Conservation (phyloP, 495 filamentous ascomycete species). For the Xylaria nigripes region DNA sequence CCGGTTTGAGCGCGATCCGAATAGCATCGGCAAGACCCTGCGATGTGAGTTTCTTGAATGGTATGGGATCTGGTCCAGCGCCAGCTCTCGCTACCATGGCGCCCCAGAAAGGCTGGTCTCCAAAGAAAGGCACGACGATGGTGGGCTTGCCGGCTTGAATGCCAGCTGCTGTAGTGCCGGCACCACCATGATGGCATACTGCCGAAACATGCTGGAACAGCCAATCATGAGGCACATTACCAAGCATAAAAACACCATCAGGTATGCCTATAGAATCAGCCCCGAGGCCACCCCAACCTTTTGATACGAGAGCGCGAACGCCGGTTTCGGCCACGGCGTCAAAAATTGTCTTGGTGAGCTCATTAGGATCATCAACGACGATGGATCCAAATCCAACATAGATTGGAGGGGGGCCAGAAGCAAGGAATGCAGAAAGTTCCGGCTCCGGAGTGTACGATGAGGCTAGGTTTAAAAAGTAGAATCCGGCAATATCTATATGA, state of each 20-base stretch:
- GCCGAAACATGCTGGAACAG: conserved; percentile 65
- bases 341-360: conserved; percentile 58
- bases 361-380: conserved; percentile 65
- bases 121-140: conserved; percentile 75
- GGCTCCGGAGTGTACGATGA: conserved; percentile 55
- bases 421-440: conserved; percentile 56
- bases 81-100: conserved; percentile 62
- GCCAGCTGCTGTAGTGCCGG: conserved; percentile 72
- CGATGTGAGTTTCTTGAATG: conserved; percentile 57
- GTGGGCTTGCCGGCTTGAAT: conserved; percentile 63
- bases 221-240: conserved; percentile 77
- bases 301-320: conserved; percentile 66
- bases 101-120: conserved; percentile 81
- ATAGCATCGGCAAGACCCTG: conserved; percentile 58
- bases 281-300: conserved; percentile 73
- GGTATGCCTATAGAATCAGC: conserved; percentile 51
- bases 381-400: conserved; percentile 83
- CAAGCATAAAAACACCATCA: conserved; percentile 66
- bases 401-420: conserved; percentile 57
- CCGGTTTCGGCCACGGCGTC: conserved; percentile 57
- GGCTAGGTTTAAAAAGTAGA: conserved; percentile 61
- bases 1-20: conserved; percentile 45
- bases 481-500: conserved; percentile 65
- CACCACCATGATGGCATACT: conserved; percentile 77
- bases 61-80: conserved; percentile 65